Percentiles rank a stretch among this genome's conserved stretches.
Conservation (phyloP, 192 early-diverging fungal genomes). For the Radiomyces spectabilis region DNA sequence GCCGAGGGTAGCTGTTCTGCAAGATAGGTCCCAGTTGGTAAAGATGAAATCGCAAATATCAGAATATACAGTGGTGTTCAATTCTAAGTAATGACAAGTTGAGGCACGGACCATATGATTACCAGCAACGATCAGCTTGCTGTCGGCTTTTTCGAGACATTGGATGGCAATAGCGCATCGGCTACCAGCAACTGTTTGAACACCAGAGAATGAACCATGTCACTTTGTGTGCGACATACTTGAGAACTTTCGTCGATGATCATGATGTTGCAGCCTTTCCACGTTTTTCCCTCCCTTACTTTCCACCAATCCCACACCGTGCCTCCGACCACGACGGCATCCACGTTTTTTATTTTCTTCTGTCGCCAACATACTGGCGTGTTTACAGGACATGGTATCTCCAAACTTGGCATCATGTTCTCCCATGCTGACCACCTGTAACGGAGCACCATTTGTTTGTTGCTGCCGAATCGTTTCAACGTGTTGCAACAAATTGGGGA, state of each 20-base stretch:
- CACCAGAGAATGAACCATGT: background rate
- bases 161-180: slow-evolving; percentile 35
- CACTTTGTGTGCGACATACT: no score
- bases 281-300: slow-evolving; percentile 16
- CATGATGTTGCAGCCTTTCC: slow-evolving; percentile 18
- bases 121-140: slow-evolving; percentile 44
- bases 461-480: slow-evolving; percentile 20
- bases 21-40: slow-evolving; percentile 43
- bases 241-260: slow-evolving; percentile 33
- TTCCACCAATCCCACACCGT: slow-evolving; percentile 35
- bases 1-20: slow-evolving; percentile 29
- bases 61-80: background rate
- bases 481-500: slow-evolving; percentile 30
- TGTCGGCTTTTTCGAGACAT: slow-evolving; percentile 22
- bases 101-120: slow-evolving; percentile 39
- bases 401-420: slow-evolving; percentile 8
- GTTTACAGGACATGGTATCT: background rate
- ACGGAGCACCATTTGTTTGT: slow-evolving; percentile 8
- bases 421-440: background rate
- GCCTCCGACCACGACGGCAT: slow-evolving; percentile 24
- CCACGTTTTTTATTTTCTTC: slow-evolving; percentile 1
- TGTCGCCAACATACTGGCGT: background rate
- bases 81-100: no score
- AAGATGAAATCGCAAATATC: background rate
- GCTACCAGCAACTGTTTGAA: slow-evolving; percentile 29